Percentiles rank a stretch among this genome's conserved stretches.
These are phyloP conservation scores for Uronychia binucleata DNA, from an alignment of 73 alveolate genomes.

Conservation along the genomic window DNA sequence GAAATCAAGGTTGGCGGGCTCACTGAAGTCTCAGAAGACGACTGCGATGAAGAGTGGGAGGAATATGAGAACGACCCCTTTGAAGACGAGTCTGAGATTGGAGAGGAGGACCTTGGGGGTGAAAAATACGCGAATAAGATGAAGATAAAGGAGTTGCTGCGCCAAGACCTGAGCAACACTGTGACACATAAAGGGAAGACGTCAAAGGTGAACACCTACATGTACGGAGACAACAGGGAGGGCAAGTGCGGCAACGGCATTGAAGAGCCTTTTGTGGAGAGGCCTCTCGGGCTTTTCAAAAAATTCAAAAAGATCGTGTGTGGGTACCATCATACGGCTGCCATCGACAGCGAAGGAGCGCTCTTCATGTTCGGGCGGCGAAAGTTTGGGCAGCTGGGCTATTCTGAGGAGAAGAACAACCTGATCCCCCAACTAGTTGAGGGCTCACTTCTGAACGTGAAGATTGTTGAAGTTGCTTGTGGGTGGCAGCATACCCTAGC, in stretches of 20 bases:
- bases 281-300: conserved; percentile 19
- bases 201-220: conserved; percentile 28
- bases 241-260: conserved; percentile 63
- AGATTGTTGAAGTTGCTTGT: conserved; percentile 75
- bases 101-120: neutral
- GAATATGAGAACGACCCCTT: neutral
- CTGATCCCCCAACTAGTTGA: conserved; percentile 64
- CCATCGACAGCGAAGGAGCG: conserved; percentile 45
- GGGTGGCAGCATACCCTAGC: conserved; percentile 95
- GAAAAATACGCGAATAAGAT: neutral
- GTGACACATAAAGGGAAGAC: neutral
- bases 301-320: conserved; percentile 33
- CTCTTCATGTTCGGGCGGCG: conserved; percentile 59
- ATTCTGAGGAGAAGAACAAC: conserved; percentile 23
- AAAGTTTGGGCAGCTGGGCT: conserved; percentile 56
- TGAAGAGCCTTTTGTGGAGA: conserved; percentile 31
- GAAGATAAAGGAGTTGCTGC: conserved; percentile 13
- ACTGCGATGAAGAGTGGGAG: neutral
- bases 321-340: conserved; percentile 75
- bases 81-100: neutral
- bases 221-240: conserved; percentile 59
- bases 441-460: conserved; percentile 68
- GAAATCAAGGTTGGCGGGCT: neutral
- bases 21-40: conserved; percentile 2
- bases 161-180: conserved; percentile 20